phyloP scores from a whole-genome alignment of 495 filamentous ascomycete genomes.

The Neurospora sp. region DNA sequence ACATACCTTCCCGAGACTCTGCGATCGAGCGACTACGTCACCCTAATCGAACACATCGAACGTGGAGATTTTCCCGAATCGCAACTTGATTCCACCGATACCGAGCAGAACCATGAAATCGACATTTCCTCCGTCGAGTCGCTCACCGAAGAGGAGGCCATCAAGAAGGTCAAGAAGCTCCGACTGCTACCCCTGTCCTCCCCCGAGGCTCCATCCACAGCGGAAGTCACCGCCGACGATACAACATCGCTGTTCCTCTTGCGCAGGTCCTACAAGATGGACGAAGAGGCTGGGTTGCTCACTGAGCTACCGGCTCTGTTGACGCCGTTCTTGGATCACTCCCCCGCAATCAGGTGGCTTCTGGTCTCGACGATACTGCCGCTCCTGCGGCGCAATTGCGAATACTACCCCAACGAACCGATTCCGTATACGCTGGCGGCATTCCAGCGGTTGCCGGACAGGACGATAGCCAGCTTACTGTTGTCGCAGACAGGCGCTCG shows the following conservation, averaged over 20 bases:
- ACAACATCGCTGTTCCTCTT: conserved; percentile 60
- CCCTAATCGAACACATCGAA: conserved; percentile 47
- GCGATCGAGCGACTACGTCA: conserved; percentile 53
- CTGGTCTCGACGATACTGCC: conserved; percentile 71
- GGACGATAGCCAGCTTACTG: conserved; percentile 54
- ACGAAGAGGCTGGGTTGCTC: conserved; percentile 68
- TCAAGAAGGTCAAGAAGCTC: conserved; percentile 60
- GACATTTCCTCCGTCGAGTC: conserved; percentile 52
- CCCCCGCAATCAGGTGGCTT: conserved; percentile 59
- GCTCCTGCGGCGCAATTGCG: conserved; percentile 68
- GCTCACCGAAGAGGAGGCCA: conserved; percentile 54
- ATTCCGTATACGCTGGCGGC: conserved; percentile 44
- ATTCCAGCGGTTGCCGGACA: conserved; percentile 54
- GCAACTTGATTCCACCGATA: background rate
- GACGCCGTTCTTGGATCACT: conserved; percentile 62
- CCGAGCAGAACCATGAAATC: conserved; percentile 22
- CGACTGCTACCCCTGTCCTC: conserved; percentile 52
- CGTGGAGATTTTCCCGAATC: conserved; percentile 27
- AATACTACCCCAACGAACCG: conserved; percentile 61
- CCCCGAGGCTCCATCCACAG: conserved; percentile 24
- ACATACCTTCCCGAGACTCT: conserved; percentile 75
- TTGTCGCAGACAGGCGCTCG: conserved; percentile 49
- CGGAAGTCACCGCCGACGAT: conserved; percentile 38
- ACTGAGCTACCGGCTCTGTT: conserved; percentile 61
- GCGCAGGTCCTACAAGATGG: conserved; percentile 64